A percentile compares a stretch with the other conserved stretches of the same genome.
phyloP scores from a whole-genome alignment of 2,329 filamentous ascomycete species.

The Pseudocercospora cruenta region DNA sequence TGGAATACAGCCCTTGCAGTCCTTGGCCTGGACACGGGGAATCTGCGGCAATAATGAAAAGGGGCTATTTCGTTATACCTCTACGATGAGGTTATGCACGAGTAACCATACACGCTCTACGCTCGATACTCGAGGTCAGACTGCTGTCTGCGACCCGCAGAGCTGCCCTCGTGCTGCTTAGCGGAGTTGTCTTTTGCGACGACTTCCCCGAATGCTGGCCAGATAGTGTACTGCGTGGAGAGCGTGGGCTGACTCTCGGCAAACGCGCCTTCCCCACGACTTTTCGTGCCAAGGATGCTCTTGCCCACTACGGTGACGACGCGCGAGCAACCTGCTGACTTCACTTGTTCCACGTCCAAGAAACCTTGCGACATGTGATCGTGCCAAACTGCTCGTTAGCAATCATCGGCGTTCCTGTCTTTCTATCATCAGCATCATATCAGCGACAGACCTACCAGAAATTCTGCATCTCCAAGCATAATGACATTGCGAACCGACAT shows the following conservation, averaged over 20 bases:
- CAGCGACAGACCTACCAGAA: not conserved
- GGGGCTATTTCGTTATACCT: too few species aligned
- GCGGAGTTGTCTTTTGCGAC: too few species aligned
- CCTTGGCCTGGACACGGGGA: too few species aligned
- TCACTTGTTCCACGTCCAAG: conserved; percentile 13
- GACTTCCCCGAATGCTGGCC: too few species aligned
- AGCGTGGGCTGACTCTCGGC: not conserved
- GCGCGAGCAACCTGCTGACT: conserved; percentile 7
- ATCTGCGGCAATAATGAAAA: too few species aligned
- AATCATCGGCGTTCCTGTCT: conserved; percentile 1
- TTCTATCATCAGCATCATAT: conserved; percentile 1
- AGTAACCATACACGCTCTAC: too few species aligned
- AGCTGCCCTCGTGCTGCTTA: too few species aligned
- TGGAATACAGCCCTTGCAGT: too few species aligned
- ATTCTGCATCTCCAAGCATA: not conserved
- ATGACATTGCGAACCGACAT: conserved; percentile 30
- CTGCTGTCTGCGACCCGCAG: too few species aligned
- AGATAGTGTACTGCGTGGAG: not conserved
- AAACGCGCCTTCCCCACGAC: conserved; percentile 6
- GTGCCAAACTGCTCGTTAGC: conserved; percentile 10
- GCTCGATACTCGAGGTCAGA: too few species aligned
- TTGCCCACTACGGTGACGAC: conserved; percentile 9
- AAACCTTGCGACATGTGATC: conserved; percentile 15
- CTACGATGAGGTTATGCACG: too few species aligned
- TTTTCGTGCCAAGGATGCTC: conserved; percentile 11